Percentiles rank a stretch among this genome's conserved stretches.
Conservation (phyloP, 139 green algal genomes). For the Tetratostichococcus sp. region DNA sequence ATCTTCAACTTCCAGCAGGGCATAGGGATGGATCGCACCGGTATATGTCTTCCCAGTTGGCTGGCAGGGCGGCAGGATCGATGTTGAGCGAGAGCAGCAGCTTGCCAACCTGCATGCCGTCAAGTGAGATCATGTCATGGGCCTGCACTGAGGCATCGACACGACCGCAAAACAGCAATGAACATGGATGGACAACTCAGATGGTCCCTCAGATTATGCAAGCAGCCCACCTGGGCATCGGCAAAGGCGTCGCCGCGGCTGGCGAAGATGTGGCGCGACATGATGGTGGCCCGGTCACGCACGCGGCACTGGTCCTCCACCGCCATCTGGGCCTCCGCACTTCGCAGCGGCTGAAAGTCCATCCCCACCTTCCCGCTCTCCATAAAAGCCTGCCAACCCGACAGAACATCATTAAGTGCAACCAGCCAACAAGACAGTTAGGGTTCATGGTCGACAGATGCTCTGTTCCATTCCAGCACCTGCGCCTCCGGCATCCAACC, state of each 20-base stretch:
- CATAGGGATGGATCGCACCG: background rate
- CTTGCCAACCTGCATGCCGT: conserved; percentile 45
- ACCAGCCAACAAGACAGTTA: too few relatives aligned
- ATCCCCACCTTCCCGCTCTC: conserved; percentile 40
- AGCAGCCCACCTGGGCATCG: conserved; percentile 47
- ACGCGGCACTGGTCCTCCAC: conserved; percentile 53
- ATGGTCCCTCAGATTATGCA: too few relatives aligned
- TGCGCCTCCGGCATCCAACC: too few relatives aligned
- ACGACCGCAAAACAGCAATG: too few relatives aligned
- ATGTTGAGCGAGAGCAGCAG: conserved; percentile 73
- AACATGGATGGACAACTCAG: too few relatives aligned
- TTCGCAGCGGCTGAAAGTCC: conserved; percentile 19
- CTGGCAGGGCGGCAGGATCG: conserved; percentile 51
- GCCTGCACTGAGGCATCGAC: too few relatives aligned
- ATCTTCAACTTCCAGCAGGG: background rate
- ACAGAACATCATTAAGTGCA: too few relatives aligned
- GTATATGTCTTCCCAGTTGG: conserved; percentile 41
- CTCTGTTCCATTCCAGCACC: too few relatives aligned
- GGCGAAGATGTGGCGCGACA: conserved; percentile 77
- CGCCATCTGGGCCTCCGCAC: conserved; percentile 16
- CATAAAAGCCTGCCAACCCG: conserved; percentile 48
- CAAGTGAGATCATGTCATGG: background rate
- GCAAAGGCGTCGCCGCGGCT: conserved; percentile 56
- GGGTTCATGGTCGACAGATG: too few relatives aligned
- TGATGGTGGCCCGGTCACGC: conserved; percentile 73